A percentile compares a stretch with the other conserved stretches of the same genome.
Evolutionary conservation across 2,329 filamentous ascomycete genomes (phyloP).

Genomic region (Chaetomium olivaceum): DNA sequence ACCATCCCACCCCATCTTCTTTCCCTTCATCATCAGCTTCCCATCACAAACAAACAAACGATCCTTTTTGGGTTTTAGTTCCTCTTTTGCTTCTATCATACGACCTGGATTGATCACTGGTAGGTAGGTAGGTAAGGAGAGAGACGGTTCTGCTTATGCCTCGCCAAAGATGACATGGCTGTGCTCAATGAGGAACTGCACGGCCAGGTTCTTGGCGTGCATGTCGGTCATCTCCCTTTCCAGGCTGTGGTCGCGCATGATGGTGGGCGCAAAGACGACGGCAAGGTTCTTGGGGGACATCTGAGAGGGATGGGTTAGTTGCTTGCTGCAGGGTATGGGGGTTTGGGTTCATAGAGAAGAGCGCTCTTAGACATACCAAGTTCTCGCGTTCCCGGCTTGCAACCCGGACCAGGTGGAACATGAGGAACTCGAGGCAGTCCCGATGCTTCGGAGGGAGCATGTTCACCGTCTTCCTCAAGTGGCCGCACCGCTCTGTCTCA

Average conservation of each 20-base stretch:
- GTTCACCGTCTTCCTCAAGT: slow-evolving; percentile 72
- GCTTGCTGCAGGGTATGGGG: not conserved
- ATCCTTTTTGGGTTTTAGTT: not conserved
- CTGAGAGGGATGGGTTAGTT: slow-evolving; percentile 41
- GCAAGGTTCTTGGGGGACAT: slow-evolving; percentile 97
- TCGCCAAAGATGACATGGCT: slow-evolving; percentile 76
- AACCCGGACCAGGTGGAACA: slow-evolving; percentile 89
- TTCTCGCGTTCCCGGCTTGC: slow-evolving; percentile 82
- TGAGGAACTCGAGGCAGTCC: slow-evolving; percentile 87
- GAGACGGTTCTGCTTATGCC: slow-evolving; percentile 22
- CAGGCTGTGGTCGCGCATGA: slow-evolving; percentile 87
- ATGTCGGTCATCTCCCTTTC: slow-evolving; percentile 97
- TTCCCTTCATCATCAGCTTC: not conserved
- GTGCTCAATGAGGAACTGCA: slow-evolving; percentile 92
- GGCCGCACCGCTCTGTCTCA: slow-evolving; percentile 65
- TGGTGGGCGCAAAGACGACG: slow-evolving; percentile 95
- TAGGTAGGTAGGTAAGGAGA: not conserved
- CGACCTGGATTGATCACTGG: not conserved
- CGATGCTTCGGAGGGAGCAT: slow-evolving; percentile 80
- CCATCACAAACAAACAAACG: not conserved
- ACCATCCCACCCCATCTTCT: not conserved
- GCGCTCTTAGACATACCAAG: too few relatives aligned
- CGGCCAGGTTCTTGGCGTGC: slow-evolving; percentile 85
- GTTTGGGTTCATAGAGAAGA: too few relatives aligned
- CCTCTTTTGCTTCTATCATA: not conserved